Evolutionary conservation across 345 rosid species (phyloP).

Genomic region (Salix exigua): DNA sequence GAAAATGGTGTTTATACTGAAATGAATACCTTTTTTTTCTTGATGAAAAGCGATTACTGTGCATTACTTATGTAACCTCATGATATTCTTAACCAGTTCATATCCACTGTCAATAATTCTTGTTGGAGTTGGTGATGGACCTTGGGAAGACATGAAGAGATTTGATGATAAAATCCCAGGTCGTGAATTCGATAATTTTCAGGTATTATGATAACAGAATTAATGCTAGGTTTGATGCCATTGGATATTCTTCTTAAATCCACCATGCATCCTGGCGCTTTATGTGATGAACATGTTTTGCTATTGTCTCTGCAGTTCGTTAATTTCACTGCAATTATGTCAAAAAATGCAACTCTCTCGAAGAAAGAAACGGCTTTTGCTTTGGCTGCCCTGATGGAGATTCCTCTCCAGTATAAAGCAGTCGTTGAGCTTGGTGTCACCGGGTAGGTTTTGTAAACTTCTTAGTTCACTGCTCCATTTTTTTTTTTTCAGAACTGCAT

Average conservation of each 20-base stretch:
- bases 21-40: neutral
- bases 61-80: neutral
- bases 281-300: neutral
- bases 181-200: conserved; percentile 72
- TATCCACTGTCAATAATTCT: conserved; percentile 65
- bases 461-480: neutral
- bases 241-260: neutral
- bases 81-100: conserved; percentile 29
- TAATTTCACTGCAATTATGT: conserved; percentile 27
- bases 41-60: neutral
- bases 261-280: neutral
- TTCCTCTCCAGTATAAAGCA: conserved; percentile 22
- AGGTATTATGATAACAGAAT: conserved; percentile 28
- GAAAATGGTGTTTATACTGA: neutral
- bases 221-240: neutral
- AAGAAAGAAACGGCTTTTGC: conserved; percentile 28
- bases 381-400: conserved; percentile 30
- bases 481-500: neutral
- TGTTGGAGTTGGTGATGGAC: conserved; percentile 82
- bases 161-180: conserved; percentile 72
- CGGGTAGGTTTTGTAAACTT: conserved; percentile 13
- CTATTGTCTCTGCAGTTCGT: conserved; percentile 16
- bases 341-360: conserved; percentile 5
- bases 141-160: conserved; percentile 76
- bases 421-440: conserved; percentile 18